Conservation (phyloP, 1,284 basidiomycete species). For the Cystobasidium pallidum region DNA sequence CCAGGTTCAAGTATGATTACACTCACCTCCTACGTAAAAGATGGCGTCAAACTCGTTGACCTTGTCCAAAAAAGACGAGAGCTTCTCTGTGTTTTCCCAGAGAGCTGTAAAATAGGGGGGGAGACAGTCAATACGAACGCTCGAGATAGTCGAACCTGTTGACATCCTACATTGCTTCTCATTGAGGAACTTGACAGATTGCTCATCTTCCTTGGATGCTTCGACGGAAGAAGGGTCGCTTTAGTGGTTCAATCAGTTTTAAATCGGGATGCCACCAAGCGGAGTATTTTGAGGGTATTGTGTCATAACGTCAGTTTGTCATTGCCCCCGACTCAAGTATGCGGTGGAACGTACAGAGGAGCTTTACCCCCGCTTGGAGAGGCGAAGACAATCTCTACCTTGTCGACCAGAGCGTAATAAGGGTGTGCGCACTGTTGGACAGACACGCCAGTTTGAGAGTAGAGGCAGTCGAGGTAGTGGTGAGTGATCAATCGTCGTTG, state of each 20-base stretch:
- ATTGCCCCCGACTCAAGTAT: no score
- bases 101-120: constrained; percentile 58
- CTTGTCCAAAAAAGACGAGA: constrained; percentile 63
- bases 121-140: no score
- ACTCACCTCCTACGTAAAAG: constrained; percentile 72
- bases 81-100: constrained; percentile 64
- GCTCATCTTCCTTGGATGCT: constrained; percentile 65
- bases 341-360: constrained; percentile 60
- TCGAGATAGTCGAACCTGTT: no score
- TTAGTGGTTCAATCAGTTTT: no score
- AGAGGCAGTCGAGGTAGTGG: neutral
- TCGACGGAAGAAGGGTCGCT: constrained; percentile 54
- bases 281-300: no score
- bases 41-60: constrained; percentile 70
- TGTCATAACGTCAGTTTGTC: no score
- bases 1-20: neutral
- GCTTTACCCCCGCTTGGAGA: constrained; percentile 73
- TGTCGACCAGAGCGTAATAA: constrained; percentile 68
- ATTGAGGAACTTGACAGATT: constrained; percentile 66
- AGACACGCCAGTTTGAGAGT: neutral
- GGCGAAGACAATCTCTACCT: constrained; percentile 70
- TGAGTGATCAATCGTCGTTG: no score
- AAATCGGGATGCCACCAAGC: no score
- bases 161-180: constrained; percentile 59
- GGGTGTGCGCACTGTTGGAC: constrained; percentile 70